Evolutionary conservation across 768 basidiomycete species (phyloP).

Genomic region (Boletellus sp.): DNA sequence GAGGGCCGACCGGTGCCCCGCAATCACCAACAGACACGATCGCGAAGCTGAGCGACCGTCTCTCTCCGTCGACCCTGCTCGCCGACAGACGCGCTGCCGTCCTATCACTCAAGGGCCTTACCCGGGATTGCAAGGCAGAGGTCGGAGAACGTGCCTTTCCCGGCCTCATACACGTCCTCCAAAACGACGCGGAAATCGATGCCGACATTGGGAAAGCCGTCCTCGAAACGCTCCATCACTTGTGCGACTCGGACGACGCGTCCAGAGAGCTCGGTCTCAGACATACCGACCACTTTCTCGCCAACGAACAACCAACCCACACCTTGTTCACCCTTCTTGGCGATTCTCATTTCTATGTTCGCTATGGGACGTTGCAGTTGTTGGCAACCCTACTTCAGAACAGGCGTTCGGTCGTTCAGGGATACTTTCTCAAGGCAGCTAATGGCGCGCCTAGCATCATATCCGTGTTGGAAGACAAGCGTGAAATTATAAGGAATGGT

Average conservation of each 20-base stretch:
- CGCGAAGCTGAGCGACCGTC: constrained; percentile 78
- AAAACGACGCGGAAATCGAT: constrained; percentile 88
- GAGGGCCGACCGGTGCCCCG: constrained; percentile 77
- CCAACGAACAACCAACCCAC: constrained; percentile 67
- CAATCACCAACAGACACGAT: constrained; percentile 87
- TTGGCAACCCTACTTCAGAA: constrained; percentile 78
- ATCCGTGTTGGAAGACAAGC: constrained; percentile 73
- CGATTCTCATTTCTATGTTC: constrained; percentile 77
- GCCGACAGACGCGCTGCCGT: constrained; percentile 93
- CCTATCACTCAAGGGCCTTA: constrained; percentile 88
- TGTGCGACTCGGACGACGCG: constrained; percentile 77
- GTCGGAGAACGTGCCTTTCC: constrained; percentile 76
- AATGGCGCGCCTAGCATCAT: constrained; percentile 73
- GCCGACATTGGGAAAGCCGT: constrained; percentile 89
- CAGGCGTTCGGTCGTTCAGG: constrained; percentile 76
- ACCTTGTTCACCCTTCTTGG: constrained; percentile 73
- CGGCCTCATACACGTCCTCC: constrained; percentile 75
- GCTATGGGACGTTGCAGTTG: constrained; percentile 80
- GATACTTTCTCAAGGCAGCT: constrained; percentile 85
- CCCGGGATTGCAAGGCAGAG: constrained; percentile 86
- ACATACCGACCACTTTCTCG: constrained; percentile 78
- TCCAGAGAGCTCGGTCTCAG: constrained; percentile 67
- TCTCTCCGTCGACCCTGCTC: constrained; percentile 85
- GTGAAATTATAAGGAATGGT: constrained; percentile 90
- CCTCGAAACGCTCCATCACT: constrained; percentile 79